phyloP scores from a whole-genome alignment of 169 alveolate species.

The Theileria annulata region DNA sequence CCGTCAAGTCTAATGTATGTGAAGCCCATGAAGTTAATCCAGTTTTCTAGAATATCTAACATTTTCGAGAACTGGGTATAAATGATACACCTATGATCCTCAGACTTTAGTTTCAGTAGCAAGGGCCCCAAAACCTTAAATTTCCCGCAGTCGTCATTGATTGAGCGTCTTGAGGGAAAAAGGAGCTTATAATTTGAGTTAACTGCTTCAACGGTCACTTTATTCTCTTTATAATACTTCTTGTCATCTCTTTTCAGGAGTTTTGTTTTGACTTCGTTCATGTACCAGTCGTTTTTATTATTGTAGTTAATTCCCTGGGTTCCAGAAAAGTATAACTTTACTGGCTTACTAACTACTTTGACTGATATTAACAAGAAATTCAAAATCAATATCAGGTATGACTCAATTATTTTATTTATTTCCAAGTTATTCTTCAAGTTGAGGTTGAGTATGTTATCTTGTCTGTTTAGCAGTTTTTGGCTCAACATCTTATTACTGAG shows the following conservation, averaged over 20 bases:
- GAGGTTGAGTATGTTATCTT: slow-evolving; percentile 5
- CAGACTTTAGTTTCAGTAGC: slow-evolving; percentile 84
- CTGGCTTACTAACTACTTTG: slow-evolving; percentile 42
- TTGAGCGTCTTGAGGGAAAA: slow-evolving; percentile 78
- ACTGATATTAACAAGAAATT: slow-evolving; percentile 5
- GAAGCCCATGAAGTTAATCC: slow-evolving; percentile 91
- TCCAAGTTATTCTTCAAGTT: not conserved
- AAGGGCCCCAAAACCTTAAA: slow-evolving; percentile 81
- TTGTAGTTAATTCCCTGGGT: slow-evolving; percentile 33
- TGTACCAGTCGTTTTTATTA: slow-evolving; percentile 12
- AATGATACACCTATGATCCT: slow-evolving; percentile 92
- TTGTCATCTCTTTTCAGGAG: slow-evolving; percentile 1
- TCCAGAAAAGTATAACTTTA: slow-evolving; percentile 38
- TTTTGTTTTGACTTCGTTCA: slow-evolving; percentile 26
- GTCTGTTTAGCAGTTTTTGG: not conserved
- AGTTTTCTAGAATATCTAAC: slow-evolving; percentile 95
- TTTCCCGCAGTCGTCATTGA: slow-evolving; percentile 96
- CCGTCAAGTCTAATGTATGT: slow-evolving; percentile 98
- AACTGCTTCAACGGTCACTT: slow-evolving; percentile 32
- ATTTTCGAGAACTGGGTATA: slow-evolving; percentile 97
- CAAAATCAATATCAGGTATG: not conserved
- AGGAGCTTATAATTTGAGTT: slow-evolving; percentile 61
- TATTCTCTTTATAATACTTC: slow-evolving; percentile 17
- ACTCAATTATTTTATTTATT: slow-evolving; percentile 4
- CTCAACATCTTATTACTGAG: not conserved